Evolutionary conservation across 2,329 filamentous ascomycete species (phyloP), one percentile per base, ranked within the genome.

Genomic region (Furcasterigmium furcatum): DNA sequence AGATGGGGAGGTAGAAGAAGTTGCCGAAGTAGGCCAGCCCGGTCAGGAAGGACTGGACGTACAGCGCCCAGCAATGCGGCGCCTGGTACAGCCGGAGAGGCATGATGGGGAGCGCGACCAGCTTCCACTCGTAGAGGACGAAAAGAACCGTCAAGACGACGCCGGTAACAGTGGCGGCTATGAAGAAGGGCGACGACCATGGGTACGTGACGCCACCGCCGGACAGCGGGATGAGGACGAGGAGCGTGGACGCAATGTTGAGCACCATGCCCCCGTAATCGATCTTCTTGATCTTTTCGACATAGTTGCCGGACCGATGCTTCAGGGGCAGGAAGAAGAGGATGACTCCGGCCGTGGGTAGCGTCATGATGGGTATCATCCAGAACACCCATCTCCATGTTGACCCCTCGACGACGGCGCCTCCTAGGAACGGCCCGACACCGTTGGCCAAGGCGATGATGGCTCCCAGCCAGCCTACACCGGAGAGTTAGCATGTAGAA

Each of bases 351-450:
- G 55, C 46, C 4, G 54, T 52, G 4, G 52, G 55, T 0, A 45
- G 49, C 3, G 51, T 49, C 40, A 52, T 52, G 38, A 60, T 51
- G 6, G 57, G 54, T 1, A 59, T 54, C 47, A 55, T 50, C 52
- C 56, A 62, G 42, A 61, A 60, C 2, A 57, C 50, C 62, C 63
- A 64, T 30, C 58, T 44, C 62, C 63, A 66, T 1, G 52, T 54
- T 4, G 52, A 43, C 1, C 48, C 43, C n/a, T 65, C 52, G 3
- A 58, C 57, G 7, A 66, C 45, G 1, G 54, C 52, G 12, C 60
- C 61, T 9, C 59, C 62, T 3, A 65, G 49, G n/a, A 63, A 52
- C 2, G 62, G 62, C 7, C 64, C 62, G 41, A 72, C 65, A 1
- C 71, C 72, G 14, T 65, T 65, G 4, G 55, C 61, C n/a, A 63